Evolutionary conservation across 2,329 filamentous ascomycete genomes (phyloP).

Genomic region (Diplodia intermedia): DNA sequence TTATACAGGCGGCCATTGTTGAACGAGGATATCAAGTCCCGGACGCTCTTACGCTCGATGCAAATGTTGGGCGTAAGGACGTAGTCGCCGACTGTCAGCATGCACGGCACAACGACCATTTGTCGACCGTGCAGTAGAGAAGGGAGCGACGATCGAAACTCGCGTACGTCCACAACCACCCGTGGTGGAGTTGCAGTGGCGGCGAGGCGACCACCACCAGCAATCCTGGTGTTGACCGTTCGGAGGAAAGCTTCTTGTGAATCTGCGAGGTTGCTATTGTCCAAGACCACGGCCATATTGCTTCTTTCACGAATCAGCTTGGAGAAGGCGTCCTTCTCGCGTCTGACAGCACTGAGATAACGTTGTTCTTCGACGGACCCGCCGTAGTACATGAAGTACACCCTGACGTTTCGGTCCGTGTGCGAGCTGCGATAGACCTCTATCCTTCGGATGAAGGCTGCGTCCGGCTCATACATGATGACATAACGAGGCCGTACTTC

Average conservation of each 20-base stretch:
- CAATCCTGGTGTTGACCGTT: conserved; percentile 95
- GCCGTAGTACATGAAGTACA: conserved; percentile 97
- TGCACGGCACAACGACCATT: conserved; percentile 90
- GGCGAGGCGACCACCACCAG: conserved; percentile 82
- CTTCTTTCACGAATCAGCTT: conserved; percentile 93
- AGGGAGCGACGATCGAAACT: conserved; percentile 91
- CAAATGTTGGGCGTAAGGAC: conserved; percentile 90
- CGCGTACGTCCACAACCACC: conserved; percentile 93
- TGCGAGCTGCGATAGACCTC: conserved; percentile 97
- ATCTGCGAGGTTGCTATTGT: conserved; percentile 74
- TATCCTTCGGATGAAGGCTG: conserved; percentile 90
- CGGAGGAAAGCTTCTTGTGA: conserved; percentile 91
- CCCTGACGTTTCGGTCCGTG: conserved; percentile 83
- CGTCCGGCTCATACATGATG: conserved; percentile 97
- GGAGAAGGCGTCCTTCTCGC: conserved; percentile 96
- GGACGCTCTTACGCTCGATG: conserved; percentile 91
- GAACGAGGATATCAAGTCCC: conserved; percentile 90
- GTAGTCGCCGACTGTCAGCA: conserved; percentile 96
- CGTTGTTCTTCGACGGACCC: conserved; percentile 94
- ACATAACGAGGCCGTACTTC: conserved; percentile 93
- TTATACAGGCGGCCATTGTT: conserved; percentile 89
- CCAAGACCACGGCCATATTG: conserved; percentile 87
- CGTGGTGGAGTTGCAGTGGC: conserved; percentile 88
- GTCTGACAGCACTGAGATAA: conserved; percentile 86
- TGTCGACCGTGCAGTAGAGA: conserved; percentile 88